A percentile compares a stretch with the other conserved stretches of the same genome.
phyloP scores from a whole-genome alignment of 768 basidiomycete species.

The Amanita muscaria region DNA sequence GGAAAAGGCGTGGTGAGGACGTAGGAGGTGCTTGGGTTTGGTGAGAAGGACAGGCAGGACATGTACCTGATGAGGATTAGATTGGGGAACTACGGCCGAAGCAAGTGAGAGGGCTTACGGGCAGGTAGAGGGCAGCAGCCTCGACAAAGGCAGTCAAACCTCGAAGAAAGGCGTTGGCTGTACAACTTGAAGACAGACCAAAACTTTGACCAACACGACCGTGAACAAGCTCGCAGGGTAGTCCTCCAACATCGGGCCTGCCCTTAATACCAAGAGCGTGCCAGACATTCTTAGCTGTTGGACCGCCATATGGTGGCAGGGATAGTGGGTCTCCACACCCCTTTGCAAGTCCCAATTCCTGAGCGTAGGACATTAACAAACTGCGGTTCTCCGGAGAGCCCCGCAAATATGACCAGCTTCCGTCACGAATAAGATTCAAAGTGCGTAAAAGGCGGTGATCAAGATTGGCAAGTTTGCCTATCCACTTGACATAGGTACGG shows the following conservation, averaged over 20 bases:
- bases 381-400: conserved; percentile 30
- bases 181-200: conserved; percentile 48
- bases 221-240: conserved; percentile 74
- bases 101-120: conserved; percentile 36
- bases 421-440: conserved; percentile 44
- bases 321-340: conserved; percentile 54
- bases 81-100: conserved; percentile 3
- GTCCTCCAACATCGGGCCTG: conserved; percentile 50
- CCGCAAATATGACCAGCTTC: conserved; percentile 53
- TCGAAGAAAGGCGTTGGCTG: conserved; percentile 47
- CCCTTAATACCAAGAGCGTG: conserved; percentile 41
- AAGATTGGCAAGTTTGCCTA: conserved; percentile 57
- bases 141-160: conserved; percentile 50
- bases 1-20: conserved; percentile 30
- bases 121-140: conserved; percentile 59
- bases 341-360: conserved; percentile 47
- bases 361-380: conserved; percentile 37
- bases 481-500: conserved; percentile 71
- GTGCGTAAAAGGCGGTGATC: conserved; percentile 49
- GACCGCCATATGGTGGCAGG: conserved; percentile 58
- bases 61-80: conserved; percentile 43
- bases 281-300: conserved; percentile 45
- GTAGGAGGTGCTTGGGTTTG: conserved; percentile 43
- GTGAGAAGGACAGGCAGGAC: conserved; percentile 58
- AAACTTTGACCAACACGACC: conserved; percentile 38